phyloP scores from a whole-genome alignment of 1,139 yeast genomes.

The Yamadazyma atlantica region DNA sequence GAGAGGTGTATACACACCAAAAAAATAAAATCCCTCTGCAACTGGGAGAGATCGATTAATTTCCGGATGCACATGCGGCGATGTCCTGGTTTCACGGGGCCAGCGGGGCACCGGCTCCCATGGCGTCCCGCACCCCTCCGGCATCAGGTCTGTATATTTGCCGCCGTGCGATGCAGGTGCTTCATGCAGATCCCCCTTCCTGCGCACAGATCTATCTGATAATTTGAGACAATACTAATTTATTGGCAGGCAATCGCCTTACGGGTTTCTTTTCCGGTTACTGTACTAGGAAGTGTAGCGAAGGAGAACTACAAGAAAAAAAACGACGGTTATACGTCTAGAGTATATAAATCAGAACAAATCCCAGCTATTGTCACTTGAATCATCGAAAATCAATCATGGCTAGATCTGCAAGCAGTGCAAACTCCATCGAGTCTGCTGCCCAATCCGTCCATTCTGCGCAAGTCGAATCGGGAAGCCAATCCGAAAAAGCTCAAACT shows the following conservation, averaged over 20 bases:
- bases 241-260: not conserved
- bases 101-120: too few species aligned
- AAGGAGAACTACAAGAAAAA: not conserved
- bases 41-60: not conserved
- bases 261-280: not conserved
- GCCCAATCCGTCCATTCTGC: slow-evolving; percentile 1
- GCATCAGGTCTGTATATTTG: too few species aligned
- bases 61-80: not conserved
- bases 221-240: not conserved
- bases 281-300: not conserved
- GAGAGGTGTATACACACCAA: too few species aligned
- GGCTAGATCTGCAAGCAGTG: not conserved
- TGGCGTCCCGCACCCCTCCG: too few species aligned
- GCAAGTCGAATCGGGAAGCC: too few species aligned
- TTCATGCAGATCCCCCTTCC: not conserved
- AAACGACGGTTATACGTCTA: not conserved
- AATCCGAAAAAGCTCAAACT: not conserved
- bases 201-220: not conserved
- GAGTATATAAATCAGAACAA: not conserved
- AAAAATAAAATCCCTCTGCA: too few species aligned
- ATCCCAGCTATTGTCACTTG: too few species aligned
- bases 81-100: not conserved
- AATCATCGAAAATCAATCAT: too few species aligned
- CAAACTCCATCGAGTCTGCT: not conserved
- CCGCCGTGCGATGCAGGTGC: not conserved